Evolutionary conservation across 345 rosid species (phyloP), one percentile per base, ranked within the genome.

Genomic region (Xanthoceras sorbifolium): DNA sequence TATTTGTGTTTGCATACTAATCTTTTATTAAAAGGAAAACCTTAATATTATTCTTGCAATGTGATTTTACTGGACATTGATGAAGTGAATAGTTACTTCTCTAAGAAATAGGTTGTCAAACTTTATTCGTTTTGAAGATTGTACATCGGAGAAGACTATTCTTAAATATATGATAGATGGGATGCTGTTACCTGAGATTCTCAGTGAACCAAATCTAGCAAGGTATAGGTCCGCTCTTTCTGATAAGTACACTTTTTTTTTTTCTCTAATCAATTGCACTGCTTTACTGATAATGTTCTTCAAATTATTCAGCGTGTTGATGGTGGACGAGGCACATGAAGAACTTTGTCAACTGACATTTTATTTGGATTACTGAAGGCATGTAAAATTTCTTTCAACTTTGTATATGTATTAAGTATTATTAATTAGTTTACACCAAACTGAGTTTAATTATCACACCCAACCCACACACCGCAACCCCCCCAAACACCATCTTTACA

Each of bases 321-420:
- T 96, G 92, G 98, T 96, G 81, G 99, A 96, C 69, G 98, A 96
- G 88, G 98, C 99, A 3, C 99, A 96, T 83, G 99, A 96, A 96
- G 99, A 86, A 96, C 99, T 32, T 81, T 96, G 77, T 96, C 99
- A 29, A 96, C 99, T 9, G 99, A 96, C 83, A 93, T 96, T 73
- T 87, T 96, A 40, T 96, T 96, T 64, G 99, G 99, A 75, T 82
- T 96, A 78, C 94, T 96, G 31, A 96, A 93, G 97, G 97, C 84
- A 87, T 82, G 93, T 82, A 54, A 44, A 65, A 25, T 61, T 79
- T 74, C 57, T 69, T 54, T 70, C 32, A 73, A 29, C 71, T 69
- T 54, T 50, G 15, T 20, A n/a, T 22, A 22, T 82, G 72, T 46
- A 3, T 48, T 17, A 69, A 54, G n/a, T n/a, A 26, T 64, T 23